phyloP scores from a whole-genome alignment of 2,329 filamentous ascomycete species.

The Trichoderma lentiforme region DNA sequence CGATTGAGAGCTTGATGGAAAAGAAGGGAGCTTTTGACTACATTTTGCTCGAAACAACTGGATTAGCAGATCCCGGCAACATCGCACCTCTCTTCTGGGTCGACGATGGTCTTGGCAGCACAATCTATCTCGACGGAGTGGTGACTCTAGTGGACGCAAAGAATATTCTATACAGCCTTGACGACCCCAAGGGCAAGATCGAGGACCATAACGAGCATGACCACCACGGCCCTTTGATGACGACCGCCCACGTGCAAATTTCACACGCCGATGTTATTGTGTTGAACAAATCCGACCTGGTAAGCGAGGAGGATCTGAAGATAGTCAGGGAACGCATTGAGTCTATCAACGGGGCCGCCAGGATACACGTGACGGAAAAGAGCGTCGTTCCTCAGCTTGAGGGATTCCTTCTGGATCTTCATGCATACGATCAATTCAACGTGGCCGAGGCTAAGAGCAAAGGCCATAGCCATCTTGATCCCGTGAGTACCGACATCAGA shows the following conservation, averaged over 20 bases:
- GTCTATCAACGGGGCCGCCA: slow-evolving; percentile 87
- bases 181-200: slow-evolving; percentile 62
- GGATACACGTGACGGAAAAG: slow-evolving; percentile 75
- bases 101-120: slow-evolving; percentile 90
- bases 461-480: slow-evolving; percentile 88
- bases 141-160: slow-evolving; percentile 94
- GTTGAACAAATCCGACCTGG: slow-evolving; percentile 89
- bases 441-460: slow-evolving; percentile 68
- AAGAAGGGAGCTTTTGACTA: slow-evolving; percentile 94
- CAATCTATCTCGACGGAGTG: slow-evolving; percentile 94
- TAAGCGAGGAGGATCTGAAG: slow-evolving; percentile 66
- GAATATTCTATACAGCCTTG: slow-evolving; percentile 79
- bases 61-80: slow-evolving; percentile 91
- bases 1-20: slow-evolving; percentile 94
- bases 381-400: slow-evolving; percentile 79
- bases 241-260: slow-evolving; percentile 92
- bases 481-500: slow-evolving; percentile 49
- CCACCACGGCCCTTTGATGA: slow-evolving; percentile 66
- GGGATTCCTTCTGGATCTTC: slow-evolving; percentile 81
- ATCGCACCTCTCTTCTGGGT: slow-evolving; percentile 97
- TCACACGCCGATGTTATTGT: slow-evolving; percentile 94
- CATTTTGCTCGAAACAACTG: slow-evolving; percentile 94
- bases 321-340: slow-evolving; percentile 66
- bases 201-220: slow-evolving; percentile 51
- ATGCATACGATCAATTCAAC: slow-evolving; percentile 84